phyloP scores from a whole-genome alignment of 208 protist species.

The Wallacemonas sp. region DNA sequence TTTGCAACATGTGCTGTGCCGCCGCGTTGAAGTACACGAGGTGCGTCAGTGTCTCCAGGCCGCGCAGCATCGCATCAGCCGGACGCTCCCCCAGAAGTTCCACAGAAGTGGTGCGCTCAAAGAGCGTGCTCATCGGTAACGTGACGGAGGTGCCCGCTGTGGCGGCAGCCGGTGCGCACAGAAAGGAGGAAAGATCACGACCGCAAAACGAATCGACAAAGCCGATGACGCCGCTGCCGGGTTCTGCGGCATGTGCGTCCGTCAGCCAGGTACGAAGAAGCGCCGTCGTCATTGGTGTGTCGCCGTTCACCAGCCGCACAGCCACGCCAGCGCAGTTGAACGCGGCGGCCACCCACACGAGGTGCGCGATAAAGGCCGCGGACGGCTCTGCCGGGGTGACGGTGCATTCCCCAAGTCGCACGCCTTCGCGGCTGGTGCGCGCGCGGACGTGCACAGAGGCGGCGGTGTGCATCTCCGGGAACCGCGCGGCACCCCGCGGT shows the following conservation, averaged over 20 bases:
- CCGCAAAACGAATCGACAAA: background rate
- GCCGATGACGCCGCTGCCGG: background rate
- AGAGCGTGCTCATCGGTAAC: background rate
- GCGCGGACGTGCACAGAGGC: background rate
- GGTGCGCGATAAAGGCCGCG: conserved; percentile 10
- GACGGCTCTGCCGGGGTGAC: background rate
- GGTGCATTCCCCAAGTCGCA: conserved; percentile 14
- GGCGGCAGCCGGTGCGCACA: conserved; percentile 2
- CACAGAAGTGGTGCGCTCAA: conserved; percentile 8
- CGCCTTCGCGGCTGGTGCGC: conserved; percentile 7
- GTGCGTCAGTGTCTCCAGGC: conserved; percentile 26
- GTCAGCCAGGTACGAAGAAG: conserved; percentile 2
- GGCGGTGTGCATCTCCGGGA: background rate
- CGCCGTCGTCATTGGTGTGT: background rate
- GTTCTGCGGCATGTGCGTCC: background rate
- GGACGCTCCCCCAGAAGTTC: conserved; percentile 20
- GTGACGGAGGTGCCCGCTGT: background rate
- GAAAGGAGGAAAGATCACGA: conserved; percentile 9
- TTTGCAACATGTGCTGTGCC: conserved; percentile 24
- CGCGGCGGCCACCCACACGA: background rate
- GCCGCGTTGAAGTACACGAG: conserved; percentile 30
- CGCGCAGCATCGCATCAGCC: conserved; percentile 28
- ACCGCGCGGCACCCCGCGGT: background rate
- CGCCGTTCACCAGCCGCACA: conserved; percentile 8
- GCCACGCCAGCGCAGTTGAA: background rate